Percentiles rank a stretch among this genome's conserved stretches.
These are phyloP conservation scores for Taxawa tesnikishii DNA, from an alignment of 2,329 filamentous ascomycete genomes.

Conservation along the genomic window DNA sequence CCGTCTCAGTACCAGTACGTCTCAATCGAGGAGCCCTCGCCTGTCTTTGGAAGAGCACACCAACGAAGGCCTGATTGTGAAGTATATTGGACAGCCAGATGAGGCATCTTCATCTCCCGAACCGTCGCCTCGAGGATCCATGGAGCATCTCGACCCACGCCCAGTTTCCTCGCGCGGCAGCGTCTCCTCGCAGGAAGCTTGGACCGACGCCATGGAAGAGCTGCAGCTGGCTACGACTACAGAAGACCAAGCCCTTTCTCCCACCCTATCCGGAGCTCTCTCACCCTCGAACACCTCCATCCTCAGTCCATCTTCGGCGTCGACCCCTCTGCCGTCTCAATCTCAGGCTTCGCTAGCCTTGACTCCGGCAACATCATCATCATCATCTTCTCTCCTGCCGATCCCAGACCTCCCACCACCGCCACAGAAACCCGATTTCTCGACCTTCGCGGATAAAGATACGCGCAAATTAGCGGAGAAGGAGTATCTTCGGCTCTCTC, in stretches of 20 bases:
- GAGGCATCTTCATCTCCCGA: slow-evolving; percentile 1
- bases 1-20: slow-evolving; percentile 5
- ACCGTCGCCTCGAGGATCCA: slow-evolving; percentile 6
- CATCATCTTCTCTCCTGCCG: slow-evolving; percentile 32
- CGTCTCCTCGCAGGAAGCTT: slow-evolving; percentile 6
- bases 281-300: neutral
- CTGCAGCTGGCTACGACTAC: slow-evolving; percentile 8
- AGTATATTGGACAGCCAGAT: slow-evolving; percentile 17
- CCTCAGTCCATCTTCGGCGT: neutral
- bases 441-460: slow-evolving; percentile 49
- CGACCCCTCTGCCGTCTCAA: no score
- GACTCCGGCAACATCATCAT: neutral
- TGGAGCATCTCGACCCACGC: slow-evolving; percentile 26
- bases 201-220: slow-evolving; percentile 11
- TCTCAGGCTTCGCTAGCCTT: neutral
- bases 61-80: slow-evolving; percentile 20
- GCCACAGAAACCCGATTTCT: slow-evolving; percentile 40
- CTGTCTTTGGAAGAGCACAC: slow-evolving; percentile 36
- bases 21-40: slow-evolving; percentile 21
- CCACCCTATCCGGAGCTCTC: neutral
- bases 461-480: slow-evolving; percentile 57
- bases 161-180: slow-evolving; percentile 3
- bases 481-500: slow-evolving; percentile 49
- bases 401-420: slow-evolving; percentile 41
- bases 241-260: neutral